Percentiles rank a stretch among this genome's conserved stretches.
Conservation (phyloP, 2,329 filamentous ascomycete genomes). For the Colletotrichum lupini region DNA sequence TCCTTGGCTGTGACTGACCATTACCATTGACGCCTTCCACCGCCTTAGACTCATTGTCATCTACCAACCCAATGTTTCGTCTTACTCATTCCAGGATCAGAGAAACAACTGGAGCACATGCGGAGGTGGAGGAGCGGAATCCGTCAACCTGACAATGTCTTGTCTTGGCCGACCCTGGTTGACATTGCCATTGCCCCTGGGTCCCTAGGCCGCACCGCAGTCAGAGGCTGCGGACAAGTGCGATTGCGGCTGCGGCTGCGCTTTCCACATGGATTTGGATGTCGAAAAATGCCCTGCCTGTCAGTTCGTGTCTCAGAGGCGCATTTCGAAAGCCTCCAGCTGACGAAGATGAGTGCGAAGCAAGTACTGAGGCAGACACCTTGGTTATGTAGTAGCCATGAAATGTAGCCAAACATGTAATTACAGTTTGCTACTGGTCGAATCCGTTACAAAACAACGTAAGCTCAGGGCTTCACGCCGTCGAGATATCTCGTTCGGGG, state of each 20-base stretch:
- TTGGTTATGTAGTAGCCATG: no score
- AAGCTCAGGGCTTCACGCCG: background rate
- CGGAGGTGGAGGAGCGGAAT: constrained; percentile 2
- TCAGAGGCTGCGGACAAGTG: constrained; percentile 9
- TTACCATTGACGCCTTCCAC: constrained; percentile 8
- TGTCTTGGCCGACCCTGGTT: background rate
- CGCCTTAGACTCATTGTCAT: background rate
- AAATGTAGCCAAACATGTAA: background rate
- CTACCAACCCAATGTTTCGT: background rate
- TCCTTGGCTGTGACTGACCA: constrained; percentile 9
- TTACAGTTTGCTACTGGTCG: background rate
- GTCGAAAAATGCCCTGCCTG: background rate
- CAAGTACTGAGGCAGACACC: background rate
- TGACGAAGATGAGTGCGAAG: background rate
- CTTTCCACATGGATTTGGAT: background rate
- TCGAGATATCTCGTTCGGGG: constrained; percentile 2
- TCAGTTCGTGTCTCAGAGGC: background rate
- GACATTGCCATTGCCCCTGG: background rate
- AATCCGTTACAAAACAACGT: background rate
- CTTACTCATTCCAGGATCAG: background rate
- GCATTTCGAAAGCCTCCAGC: background rate
- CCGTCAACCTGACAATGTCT: background rate
- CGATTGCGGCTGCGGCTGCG: constrained; percentile 17
- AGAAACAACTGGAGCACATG: background rate
- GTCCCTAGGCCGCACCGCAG: background rate